A percentile compares a stretch with the other conserved stretches of the same genome.
phyloP scores from a whole-genome alignment of 2,329 filamentous ascomycete genomes.

The Ceratocystis smalleyi region DNA sequence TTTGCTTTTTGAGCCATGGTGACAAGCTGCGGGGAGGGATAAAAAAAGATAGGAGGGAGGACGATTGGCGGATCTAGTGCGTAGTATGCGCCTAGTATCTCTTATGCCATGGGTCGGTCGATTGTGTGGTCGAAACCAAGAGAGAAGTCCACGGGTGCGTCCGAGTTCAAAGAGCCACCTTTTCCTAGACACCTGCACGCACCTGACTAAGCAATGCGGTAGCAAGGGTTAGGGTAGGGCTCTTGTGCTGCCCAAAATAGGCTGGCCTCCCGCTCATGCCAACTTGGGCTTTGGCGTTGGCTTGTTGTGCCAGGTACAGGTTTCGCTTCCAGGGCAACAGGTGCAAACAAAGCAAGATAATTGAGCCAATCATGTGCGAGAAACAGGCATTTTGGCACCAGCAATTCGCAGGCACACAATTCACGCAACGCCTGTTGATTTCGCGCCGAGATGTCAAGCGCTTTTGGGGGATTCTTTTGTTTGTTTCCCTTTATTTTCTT shows the following conservation, averaged over 20 bases:
- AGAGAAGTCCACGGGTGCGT: no score
- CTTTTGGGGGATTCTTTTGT: neutral
- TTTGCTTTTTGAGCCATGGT: slow-evolving; percentile 48
- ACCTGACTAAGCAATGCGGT: neutral
- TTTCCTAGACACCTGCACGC: neutral
- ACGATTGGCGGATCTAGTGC: no score
- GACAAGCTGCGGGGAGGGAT: neutral
- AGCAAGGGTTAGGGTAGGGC: neutral
- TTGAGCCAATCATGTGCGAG: slow-evolving; percentile 1
- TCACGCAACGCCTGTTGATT: neutral
- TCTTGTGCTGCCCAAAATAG: neutral
- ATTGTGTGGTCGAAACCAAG: no score
- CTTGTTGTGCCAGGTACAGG: neutral
- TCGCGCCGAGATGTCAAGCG: neutral
- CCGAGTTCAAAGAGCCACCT: neutral
- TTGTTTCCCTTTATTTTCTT: neutral
- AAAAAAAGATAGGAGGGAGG: neutral
- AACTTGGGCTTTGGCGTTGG: neutral
- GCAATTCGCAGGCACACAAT: neutral
- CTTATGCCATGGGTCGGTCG: no score
- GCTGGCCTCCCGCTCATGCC: neutral
- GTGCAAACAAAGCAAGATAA: slow-evolving; percentile 2
- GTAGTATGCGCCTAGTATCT: no score
- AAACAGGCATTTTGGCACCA: neutral
- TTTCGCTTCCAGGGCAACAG: slow-evolving; percentile 16